Base-by-base conservation (phyloP, 768 basidiomycete genomes). In the Lactarius deliciosus region DNA sequence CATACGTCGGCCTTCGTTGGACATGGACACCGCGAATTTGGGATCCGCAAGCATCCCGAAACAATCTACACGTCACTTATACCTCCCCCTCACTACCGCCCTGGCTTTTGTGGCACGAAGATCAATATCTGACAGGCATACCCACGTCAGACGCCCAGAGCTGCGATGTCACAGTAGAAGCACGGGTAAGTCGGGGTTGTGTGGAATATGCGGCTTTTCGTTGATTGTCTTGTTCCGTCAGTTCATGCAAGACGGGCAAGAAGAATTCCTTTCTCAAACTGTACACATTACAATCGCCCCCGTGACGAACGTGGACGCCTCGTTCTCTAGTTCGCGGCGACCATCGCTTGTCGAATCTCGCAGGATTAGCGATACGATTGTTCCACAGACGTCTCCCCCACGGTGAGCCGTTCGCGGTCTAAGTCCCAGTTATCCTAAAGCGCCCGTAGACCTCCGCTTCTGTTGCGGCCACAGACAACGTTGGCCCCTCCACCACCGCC, bases 1-100 rank as follows among this genome's bases (percentile, higher is more conserved):
- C 94, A 63, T 92, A 93, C 73, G 84, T 85, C 65, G 90, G 90
- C 61, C 78, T 93, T 30, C 83, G 82, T 59, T 98, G 92, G 91
- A 82, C 84, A 40, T 99, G 95, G 93, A 85, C 89, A 63, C 95
- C 96, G 36, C 89, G 91, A 68, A 87, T 99, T 54, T 98, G 96
- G 94, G 96, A 98, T 79, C 97, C 96, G 7, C 96, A 98, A 76
- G 89, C 89, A 50, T 89, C 92, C 15, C 87, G 91, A 72, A 81
- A 88, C 64, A 92, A 90, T 73, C 79, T 94, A 69, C 83, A 86
- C 56, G 92, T 96, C 40, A 80, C 82, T 18, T 98, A 91, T 73
- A 86, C 81, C 70, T 96, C 93, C 1, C 92, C 95, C 18, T 81
- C 79, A 41, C 81, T 96, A 15, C 96, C 96, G 1, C 71, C 85